Evolutionary conservation across 2,329 filamentous ascomycete species (phyloP), one percentile per base, ranked within the genome.

Genomic region (Leptographium radiaticola): DNA sequence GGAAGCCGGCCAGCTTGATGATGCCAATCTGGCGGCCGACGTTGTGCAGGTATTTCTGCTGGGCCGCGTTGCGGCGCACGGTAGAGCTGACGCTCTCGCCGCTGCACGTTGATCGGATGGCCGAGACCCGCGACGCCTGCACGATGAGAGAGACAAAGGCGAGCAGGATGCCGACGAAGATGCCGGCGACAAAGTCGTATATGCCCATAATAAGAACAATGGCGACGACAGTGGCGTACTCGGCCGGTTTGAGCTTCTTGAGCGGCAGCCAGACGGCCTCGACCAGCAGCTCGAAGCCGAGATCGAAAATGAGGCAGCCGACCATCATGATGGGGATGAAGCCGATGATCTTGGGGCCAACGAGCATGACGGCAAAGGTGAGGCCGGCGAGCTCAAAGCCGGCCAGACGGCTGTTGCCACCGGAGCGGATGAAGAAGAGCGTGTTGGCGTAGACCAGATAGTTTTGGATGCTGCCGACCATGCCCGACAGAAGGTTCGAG

Each of bases 371-470:
- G 2, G 83, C 83, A 62, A 84, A 81, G 0, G 93, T 98, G 6
- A 86, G 80, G 25, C 76, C 70, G 1, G 93, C 93, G 51, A 98
- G 77, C 73, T 96, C 79, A 31, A 90, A 76, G 4, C 93, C 93
- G 10, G 90, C 93, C 46, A 95, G 71, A 49, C 93, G 83, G 62
- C 82, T 90, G 64, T 94, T 82, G 20, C 91, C 93, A 16, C 93
- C 93, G 48, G 89, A 95, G 31, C 87, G 82, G 65, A 97, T 95
- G 68, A 98, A 97, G 54, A 98, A 82, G n/a, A 95, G 80, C 58
- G 89, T 96, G 66, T 98, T 98, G 55, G 91, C 91, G 63, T 97
- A 98, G 0, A 98, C 93, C 2, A 98, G 78, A 64, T 98, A 98
- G 67, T 98, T 98, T 68, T 94, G 78, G 56, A 98, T 94, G 64